A percentile compares a stretch with the other conserved stretches of the same genome.
phyloP scores from a whole-genome alignment of 108 stramenopile species.

The Asterionellopsis glacialis region DNA sequence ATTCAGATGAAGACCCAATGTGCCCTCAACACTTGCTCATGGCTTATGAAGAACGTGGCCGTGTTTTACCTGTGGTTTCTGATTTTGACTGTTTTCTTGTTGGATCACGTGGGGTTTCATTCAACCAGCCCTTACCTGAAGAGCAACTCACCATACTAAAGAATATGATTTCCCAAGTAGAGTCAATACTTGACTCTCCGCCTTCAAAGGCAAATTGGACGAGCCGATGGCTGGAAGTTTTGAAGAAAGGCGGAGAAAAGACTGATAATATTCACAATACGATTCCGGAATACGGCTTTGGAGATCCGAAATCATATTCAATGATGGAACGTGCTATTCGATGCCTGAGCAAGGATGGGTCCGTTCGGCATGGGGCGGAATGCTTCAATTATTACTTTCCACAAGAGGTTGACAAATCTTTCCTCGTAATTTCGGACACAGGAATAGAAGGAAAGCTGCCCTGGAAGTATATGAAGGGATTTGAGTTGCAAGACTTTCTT shows the following conservation, averaged over 20 bases:
- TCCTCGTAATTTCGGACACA: constrained; percentile 44
- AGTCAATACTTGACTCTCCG: constrained; percentile 25
- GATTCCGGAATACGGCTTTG: constrained; percentile 50
- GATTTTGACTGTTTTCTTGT: constrained; percentile 65
- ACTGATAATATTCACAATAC: constrained; percentile 22
- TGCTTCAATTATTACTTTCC: constrained; percentile 68
- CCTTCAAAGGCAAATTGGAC: constrained; percentile 9
- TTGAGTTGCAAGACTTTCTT: constrained; percentile 40
- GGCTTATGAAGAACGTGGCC: constrained; percentile 50
- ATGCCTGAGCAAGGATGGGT: constrained; percentile 31
- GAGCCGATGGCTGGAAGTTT: constrained; percentile 42
- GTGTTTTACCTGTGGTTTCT: constrained; percentile 48
- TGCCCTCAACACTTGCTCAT: constrained; percentile 36
- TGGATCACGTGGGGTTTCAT: constrained; percentile 40
- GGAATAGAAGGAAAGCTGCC: constrained; percentile 14
- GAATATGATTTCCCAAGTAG: constrained; percentile 29
- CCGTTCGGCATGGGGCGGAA: constrained; percentile 63
- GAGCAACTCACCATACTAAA: constrained; percentile 44
- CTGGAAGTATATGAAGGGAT: constrained; percentile 39
- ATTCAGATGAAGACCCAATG: constrained; percentile 28
- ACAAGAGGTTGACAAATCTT: constrained; percentile 55
- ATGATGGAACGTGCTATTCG: constrained; percentile 45
- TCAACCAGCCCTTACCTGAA: constrained; percentile 29
- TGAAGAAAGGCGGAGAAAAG: constrained; percentile 31
- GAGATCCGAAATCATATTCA: constrained; percentile 47